Conservation (phyloP, 331 rosid species). For the Pyracantha coccinea region DNA sequence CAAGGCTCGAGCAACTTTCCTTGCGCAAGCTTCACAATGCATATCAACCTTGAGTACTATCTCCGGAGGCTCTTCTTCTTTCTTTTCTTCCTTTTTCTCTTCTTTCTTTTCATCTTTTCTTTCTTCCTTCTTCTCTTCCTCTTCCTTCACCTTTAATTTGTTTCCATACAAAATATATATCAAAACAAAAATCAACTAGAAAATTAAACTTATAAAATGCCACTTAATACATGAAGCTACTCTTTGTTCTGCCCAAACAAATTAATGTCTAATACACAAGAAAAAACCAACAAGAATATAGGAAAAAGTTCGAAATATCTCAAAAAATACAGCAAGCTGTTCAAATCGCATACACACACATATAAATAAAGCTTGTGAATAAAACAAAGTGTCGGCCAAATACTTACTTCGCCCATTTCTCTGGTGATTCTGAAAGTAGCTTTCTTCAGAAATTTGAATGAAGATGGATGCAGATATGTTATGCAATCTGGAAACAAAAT, state of each 20-base stretch:
- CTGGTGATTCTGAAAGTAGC: slow-evolving; percentile 14
- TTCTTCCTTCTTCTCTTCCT: slow-evolving; percentile 45
- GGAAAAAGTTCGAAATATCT: not conserved
- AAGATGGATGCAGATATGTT: not conserved
- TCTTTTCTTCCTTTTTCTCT: slow-evolving; percentile 29
- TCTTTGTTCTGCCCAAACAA: not conserved
- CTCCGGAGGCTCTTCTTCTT: slow-evolving; percentile 45
- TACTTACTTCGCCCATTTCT: slow-evolving; percentile 63
- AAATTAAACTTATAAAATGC: not conserved
- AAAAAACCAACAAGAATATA: not conserved
- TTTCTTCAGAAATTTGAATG: slow-evolving; percentile 22
- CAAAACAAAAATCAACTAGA: not conserved
- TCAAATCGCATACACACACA: not conserved
- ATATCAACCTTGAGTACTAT: slow-evolving; percentile 86
- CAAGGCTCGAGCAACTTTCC: slow-evolving; percentile 81
- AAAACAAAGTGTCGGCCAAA: not conserved
- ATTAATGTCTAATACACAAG: not conserved
- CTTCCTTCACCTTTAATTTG: slow-evolving; percentile 32
- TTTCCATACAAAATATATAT: not conserved
- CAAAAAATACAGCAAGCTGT: not conserved
- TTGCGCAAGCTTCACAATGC: slow-evolving; percentile 96
- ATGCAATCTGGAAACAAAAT: not conserved
- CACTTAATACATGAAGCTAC: not conserved
- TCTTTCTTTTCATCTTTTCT: slow-evolving; percentile 32
- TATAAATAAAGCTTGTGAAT: not conserved